Conservation (phyloP, 2,329 filamentous ascomycete species). For the Metarhizium humberi region DNA sequence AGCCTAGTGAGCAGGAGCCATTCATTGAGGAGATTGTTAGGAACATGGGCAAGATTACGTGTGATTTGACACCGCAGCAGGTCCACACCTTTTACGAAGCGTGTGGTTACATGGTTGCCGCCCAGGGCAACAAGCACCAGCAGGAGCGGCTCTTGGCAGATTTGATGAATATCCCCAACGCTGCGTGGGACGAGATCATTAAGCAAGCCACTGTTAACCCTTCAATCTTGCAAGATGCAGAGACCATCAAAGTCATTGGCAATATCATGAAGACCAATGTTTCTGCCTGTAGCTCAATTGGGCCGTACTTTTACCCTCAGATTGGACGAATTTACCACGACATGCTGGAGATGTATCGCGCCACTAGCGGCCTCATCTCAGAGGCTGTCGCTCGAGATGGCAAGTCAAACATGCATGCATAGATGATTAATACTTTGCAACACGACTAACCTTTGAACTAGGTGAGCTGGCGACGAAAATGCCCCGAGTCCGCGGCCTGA, state of each 20-base stretch:
- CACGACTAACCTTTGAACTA: slow-evolving; percentile 21
- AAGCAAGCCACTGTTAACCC: slow-evolving; percentile 77
- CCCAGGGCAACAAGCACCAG: slow-evolving; percentile 87
- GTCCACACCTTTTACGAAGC: slow-evolving; percentile 99
- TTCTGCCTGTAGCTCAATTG: slow-evolving; percentile 93
- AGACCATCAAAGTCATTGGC: slow-evolving; percentile 96
- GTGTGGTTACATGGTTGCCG: slow-evolving; percentile 97
- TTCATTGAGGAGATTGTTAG: slow-evolving; percentile 99
- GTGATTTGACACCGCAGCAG: slow-evolving; percentile 89
- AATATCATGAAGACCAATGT: slow-evolving; percentile 99
- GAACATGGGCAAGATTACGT: slow-evolving; percentile 91
- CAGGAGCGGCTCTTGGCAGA: slow-evolving; percentile 89
- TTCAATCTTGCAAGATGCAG: slow-evolving; percentile 76
- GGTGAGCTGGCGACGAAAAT: slow-evolving; percentile 93
- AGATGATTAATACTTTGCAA: slow-evolving; percentile 10
- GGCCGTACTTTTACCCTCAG: slow-evolving; percentile 95
- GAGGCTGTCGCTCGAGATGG: slow-evolving; percentile 82
- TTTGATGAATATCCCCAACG: slow-evolving; percentile 87
- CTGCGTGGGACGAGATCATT: slow-evolving; percentile 94
- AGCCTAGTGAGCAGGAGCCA: slow-evolving; percentile 87
- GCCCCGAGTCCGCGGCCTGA: slow-evolving; percentile 86
- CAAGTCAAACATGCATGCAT: slow-evolving; percentile 27
- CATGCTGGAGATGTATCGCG: slow-evolving; percentile 98
- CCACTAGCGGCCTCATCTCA: slow-evolving; percentile 92
- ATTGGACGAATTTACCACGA: slow-evolving; percentile 96